Evolutionary conservation across 75 land plant genomes (phyloP).

Genomic region (Picea glauca): DNA sequence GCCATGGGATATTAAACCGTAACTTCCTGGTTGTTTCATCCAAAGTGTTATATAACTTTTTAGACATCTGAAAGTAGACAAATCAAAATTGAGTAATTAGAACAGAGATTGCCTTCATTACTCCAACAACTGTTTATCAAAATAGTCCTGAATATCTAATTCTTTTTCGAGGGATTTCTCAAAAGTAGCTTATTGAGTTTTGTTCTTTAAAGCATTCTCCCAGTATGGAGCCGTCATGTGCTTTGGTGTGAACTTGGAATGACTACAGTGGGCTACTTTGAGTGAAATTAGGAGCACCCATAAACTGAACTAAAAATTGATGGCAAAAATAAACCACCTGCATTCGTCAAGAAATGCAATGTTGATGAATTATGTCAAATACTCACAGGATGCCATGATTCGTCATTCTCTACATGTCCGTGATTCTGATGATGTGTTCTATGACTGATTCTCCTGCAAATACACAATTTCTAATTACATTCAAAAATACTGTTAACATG

Average conservation of each 20-base stretch:
- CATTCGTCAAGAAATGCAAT: background rate
- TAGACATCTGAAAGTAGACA: constrained; percentile 48
- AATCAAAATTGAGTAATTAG: background rate
- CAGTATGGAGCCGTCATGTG: background rate
- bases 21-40: constrained; percentile 33
- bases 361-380: background rate
- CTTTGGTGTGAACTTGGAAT: background rate
- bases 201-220: background rate
- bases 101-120: background rate
- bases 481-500: too few relatives aligned
- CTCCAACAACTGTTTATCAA: background rate
- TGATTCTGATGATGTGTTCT: constrained; percentile 97
- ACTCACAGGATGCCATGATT: constrained; percentile 91
- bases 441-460: constrained; percentile 90
- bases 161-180: background rate
- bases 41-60: constrained; percentile 54
- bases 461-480: too few relatives aligned
- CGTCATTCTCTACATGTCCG: constrained; percentile 89
- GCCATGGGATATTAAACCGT: constrained; percentile 59
- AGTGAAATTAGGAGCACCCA: background rate
- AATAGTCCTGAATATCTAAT: background rate
- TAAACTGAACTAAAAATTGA: background rate
- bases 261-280: background rate
- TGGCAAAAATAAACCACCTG: background rate
- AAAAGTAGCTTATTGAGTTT: background rate